Percentiles rank a stretch among this genome's conserved stretches.
phyloP scores from a whole-genome alignment of 345 rosid genomes.

The Psidium friedrichsthalianum region DNA sequence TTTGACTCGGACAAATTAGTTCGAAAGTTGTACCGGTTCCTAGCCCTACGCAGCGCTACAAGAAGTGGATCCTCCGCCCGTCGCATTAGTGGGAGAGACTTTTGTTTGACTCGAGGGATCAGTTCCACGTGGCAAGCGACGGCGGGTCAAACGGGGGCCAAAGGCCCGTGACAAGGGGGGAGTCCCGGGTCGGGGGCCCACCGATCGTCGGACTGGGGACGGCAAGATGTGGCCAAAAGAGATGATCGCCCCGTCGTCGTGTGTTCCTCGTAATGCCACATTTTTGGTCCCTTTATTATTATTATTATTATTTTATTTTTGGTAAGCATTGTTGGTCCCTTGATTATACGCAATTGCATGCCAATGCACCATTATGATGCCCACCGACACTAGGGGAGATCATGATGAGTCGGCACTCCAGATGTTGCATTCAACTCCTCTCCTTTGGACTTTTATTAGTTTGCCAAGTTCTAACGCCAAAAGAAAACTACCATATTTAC shows the following conservation, averaged over 20 bases:
- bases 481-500: rapidly evolving
- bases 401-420: background rate
- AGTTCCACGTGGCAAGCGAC: background rate
- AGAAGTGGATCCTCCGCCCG: background rate
- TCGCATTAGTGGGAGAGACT: background rate
- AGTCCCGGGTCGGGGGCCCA: background rate
- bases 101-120: background rate
- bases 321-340: background rate
- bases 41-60: background rate
- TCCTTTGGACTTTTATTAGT: background rate
- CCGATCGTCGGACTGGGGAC: conserved; percentile 20
- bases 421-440: background rate
- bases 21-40: background rate
- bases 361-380: background rate
- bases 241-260: background rate
- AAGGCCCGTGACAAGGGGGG: background rate
- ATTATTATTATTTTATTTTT: too few relatives aligned
- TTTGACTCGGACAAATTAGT: background rate
- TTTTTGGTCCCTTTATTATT: background rate
- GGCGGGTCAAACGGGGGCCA: background rate
- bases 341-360: background rate
- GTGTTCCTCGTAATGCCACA: background rate
- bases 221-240: conserved; percentile 12
- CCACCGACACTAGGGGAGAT: background rate
- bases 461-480: background rate